phyloP scores from a whole-genome alignment of 805 yeast genomes.

The Nakazawaea ernobii region DNA sequence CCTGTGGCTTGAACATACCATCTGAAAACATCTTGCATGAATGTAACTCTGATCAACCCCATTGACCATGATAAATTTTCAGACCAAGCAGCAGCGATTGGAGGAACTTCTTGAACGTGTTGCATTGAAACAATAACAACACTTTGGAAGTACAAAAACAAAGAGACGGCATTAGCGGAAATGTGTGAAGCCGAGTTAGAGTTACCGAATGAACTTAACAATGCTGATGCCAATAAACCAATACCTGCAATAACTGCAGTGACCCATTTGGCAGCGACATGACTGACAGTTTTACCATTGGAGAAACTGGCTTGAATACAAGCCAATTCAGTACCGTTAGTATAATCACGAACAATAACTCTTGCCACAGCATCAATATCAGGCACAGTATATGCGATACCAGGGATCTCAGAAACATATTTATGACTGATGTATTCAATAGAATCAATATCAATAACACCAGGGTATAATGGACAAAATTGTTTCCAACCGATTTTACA shows the following conservation, averaged over 20 bases:
- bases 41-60: slow-evolving; percentile 73
- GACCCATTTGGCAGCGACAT: slow-evolving; percentile 84
- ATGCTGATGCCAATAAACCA: slow-evolving; percentile 78
- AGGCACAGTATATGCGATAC: slow-evolving; percentile 80
- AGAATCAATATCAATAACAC: slow-evolving; percentile 71
- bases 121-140: slow-evolving; percentile 82
- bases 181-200: slow-evolving; percentile 86
- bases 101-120: slow-evolving; percentile 82
- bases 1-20: slow-evolving; percentile 90
- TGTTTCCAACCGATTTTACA: slow-evolving; percentile 74
- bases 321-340: slow-evolving; percentile 41
- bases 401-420: slow-evolving; percentile 62
- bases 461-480: slow-evolving; percentile 86
- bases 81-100: slow-evolving; percentile 89
- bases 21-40: slow-evolving; percentile 81
- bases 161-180: slow-evolving; percentile 78
- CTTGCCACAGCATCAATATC: slow-evolving; percentile 78
- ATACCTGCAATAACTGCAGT: slow-evolving; percentile 87
- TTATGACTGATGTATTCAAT: slow-evolving; percentile 48
- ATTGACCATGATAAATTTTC: slow-evolving; percentile 93
- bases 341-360: slow-evolving; percentile 35
- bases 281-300: slow-evolving; percentile 78
- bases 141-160: slow-evolving; percentile 83
- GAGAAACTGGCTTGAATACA: slow-evolving; percentile 72
- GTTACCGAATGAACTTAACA: slow-evolving; percentile 80